These are phyloP conservation scores for Phytophthora cactorum DNA, from an alignment of 352 stramenopile species.

Conservation along the genomic window DNA sequence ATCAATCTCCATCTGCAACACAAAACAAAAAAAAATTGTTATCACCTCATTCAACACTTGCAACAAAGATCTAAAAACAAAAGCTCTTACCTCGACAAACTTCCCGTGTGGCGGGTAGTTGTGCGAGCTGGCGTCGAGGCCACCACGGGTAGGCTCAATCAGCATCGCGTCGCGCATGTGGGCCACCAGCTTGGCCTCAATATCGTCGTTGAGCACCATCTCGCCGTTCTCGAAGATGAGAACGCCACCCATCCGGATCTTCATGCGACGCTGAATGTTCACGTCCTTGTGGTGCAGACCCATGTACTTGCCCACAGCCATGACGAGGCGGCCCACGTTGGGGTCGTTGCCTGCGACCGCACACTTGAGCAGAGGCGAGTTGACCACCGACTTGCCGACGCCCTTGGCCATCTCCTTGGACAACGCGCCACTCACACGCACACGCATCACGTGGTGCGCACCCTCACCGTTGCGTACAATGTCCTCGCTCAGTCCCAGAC, in stretches of 20 bases:
- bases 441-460: constrained; percentile 97
- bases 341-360: constrained; percentile 98
- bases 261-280: constrained; percentile 82
- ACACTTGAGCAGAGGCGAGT: constrained; percentile 98
- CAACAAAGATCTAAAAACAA: not conserved
- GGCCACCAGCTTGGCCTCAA: constrained; percentile 92
- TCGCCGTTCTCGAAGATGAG: constrained; percentile 95
- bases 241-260: constrained; percentile 90
- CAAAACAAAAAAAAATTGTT: constrained; percentile 2
- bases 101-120: constrained; percentile 95
- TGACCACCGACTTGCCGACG: constrained; percentile 93
- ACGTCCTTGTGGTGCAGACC: constrained; percentile 92
- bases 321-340: constrained; percentile 97
- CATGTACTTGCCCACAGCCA: constrained; percentile 97
- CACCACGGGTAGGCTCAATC: constrained; percentile 76
- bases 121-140: constrained; percentile 77
- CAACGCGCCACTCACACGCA: constrained; percentile 89
- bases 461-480: constrained; percentile 99
- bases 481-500: constrained; percentile 93
- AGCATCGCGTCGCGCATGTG: constrained; percentile 96
- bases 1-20: constrained; percentile 91
- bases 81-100: constrained; percentile 90
- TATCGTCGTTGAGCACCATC: constrained; percentile 93
- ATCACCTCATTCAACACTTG: not conserved
- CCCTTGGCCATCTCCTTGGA: constrained; percentile 84